Percentiles rank a stretch among this genome's conserved stretches.
phyloP scores from a whole-genome alignment of 2,329 filamentous ascomycete species.

The Beauveria scarabaeidicola region DNA sequence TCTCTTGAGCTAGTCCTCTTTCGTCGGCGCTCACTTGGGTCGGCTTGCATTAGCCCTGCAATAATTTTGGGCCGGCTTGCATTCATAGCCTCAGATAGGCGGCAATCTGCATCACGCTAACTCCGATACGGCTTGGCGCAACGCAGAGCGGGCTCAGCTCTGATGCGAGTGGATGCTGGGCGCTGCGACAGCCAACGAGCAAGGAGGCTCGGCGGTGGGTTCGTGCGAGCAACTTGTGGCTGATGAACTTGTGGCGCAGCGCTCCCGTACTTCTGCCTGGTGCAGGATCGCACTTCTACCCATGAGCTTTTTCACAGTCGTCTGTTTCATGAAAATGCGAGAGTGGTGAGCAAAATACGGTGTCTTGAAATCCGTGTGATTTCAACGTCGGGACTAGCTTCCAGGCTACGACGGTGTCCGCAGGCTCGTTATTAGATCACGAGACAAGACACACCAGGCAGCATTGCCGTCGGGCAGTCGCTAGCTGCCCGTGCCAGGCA shows the following conservation, averaged over 20 bases:
- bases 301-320: too few species aligned
- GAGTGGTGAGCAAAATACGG: neutral
- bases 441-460: neutral
- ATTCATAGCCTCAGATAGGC: neutral
- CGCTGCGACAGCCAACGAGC: neutral
- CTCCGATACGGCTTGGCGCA: neutral
- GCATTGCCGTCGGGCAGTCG: neutral
- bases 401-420: neutral
- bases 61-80: too few species aligned
- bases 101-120: neutral
- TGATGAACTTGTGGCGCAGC: neutral
- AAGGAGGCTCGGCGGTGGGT: neutral
- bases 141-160: neutral
- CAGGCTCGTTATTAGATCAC: neutral
- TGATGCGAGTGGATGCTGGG: neutral
- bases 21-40: neutral
- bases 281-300: neutral
- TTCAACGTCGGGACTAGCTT: neutral
- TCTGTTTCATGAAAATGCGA: too few species aligned
- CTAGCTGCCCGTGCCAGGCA: too few species aligned
- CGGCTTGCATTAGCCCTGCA: neutral
- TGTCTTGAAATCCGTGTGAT: neutral
- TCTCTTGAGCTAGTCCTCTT: slow-evolving; percentile 1
- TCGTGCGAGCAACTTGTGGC: neutral
- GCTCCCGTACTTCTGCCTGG: too few species aligned